Percentiles rank a stretch among this genome's conserved stretches.
Conservation (phyloP, 2,329 filamentous ascomycete species). For the Nothophaeocryptopus gaeumannii region DNA sequence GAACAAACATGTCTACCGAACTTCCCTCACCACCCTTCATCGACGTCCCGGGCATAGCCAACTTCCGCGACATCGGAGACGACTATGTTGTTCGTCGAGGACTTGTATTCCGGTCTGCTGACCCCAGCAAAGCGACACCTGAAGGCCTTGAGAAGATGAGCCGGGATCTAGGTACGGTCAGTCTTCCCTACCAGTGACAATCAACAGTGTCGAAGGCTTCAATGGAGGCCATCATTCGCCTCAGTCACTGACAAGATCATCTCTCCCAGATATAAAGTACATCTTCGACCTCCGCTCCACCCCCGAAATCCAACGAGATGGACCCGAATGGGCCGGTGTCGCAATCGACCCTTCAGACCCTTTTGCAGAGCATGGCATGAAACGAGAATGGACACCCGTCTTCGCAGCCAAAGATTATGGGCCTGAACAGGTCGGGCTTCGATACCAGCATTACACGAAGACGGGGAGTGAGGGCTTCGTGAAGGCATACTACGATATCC, state of each 20-base stretch:
- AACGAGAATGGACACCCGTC: slow-evolving; percentile 61
- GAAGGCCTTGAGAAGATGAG: slow-evolving; percentile 53
- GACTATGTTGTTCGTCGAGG: slow-evolving; percentile 47
- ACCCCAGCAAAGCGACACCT: slow-evolving; percentile 58
- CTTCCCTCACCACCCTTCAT: slow-evolving; percentile 29
- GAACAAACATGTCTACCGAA: no score
- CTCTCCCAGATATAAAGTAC: slow-evolving; percentile 55
- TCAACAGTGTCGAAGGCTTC: no score
- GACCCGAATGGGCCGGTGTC: slow-evolving; percentile 34
- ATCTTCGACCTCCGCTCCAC: slow-evolving; percentile 68
- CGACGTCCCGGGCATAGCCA: slow-evolving; percentile 57
- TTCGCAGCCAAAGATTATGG: slow-evolving; percentile 61
- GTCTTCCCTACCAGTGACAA: slow-evolving; percentile 28
- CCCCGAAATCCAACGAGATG: slow-evolving; percentile 51
- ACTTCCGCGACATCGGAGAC: slow-evolving; percentile 64
- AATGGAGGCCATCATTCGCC: no score
- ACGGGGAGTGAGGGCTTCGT: slow-evolving; percentile 60
- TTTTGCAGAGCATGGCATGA: slow-evolving; percentile 46
- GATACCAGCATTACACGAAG: slow-evolving; percentile 60
- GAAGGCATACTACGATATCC: slow-evolving; percentile 61
- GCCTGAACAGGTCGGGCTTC: slow-evolving; percentile 60
- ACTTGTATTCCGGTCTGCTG: slow-evolving; percentile 66
- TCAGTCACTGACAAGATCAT: neutral
- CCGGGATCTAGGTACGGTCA: slow-evolving; percentile 32
- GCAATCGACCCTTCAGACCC: slow-evolving; percentile 25